Evolutionary conservation across 176 grass and related monocot species (phyloP), one percentile per base, ranked within the genome.

Genomic region (Triticum urartu): DNA sequence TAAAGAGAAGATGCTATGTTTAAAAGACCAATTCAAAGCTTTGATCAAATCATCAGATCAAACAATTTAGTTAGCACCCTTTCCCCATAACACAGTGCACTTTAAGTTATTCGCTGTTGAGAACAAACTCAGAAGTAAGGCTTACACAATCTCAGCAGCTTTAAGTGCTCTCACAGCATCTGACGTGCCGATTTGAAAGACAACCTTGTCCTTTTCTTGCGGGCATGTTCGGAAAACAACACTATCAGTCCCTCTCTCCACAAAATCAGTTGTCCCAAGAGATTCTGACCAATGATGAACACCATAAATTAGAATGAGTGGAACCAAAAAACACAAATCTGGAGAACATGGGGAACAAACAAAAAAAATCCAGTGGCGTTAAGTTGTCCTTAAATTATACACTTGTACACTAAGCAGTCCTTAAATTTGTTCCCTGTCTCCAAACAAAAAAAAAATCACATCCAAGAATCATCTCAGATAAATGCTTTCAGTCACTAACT

Each of bases 171-270:
- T 91, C 35, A 94, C 76, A 30, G 94, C 90, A 95, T 98, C 78
- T 83, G 97, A 91, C 20, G 97, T 98, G 67, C 97, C 97, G 85
- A 98, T 95, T 81, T 98, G 97, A 78, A 98, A 98, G 68, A 95
- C 90, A 89, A 94, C 97, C 77, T 84, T 92, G 30, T 83, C 84
- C 86, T 82, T 95, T 85, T 98, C 97, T 80, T 92, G 71, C 4
- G 81, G 75, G 75, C 97, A 95, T 84, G 97, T 98, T 81, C 90
- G 91, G 88, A 98, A 98, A 81, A 98, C 97, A 82, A 95, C 84
- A 68, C 6, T 91, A 73, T 86, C 90, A 39, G 97, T 95, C 82
- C 93, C 94, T 92, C 84, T 95, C 89, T 92, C 97, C 82, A 98
- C 47, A 92, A 94, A 98, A 84, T 98, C 97, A 54, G 87, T 95